A percentile compares a stretch with the other conserved stretches of the same genome.
These are phyloP conservation scores for Myxozyma monticola DNA, from an alignment of 805 yeast species.

Conservation along the genomic window DNA sequence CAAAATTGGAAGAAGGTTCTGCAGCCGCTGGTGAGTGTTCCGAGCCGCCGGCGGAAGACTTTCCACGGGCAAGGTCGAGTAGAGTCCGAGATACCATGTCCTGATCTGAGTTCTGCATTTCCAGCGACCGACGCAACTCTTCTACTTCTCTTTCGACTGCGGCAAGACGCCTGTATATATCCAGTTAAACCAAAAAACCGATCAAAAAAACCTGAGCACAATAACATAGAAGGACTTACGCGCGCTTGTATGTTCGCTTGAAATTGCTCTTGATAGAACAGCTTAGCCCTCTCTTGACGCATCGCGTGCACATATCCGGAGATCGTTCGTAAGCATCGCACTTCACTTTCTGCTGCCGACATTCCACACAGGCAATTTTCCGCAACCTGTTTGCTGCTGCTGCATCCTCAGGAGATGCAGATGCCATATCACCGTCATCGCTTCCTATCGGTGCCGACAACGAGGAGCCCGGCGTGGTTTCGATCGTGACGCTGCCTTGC, in stretches of 20 bases:
- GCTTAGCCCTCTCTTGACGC: conserved; percentile 63
- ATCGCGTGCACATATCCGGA: conserved; percentile 81
- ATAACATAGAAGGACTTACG: conserved; percentile 51
- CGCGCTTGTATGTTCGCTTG: conserved; percentile 87
- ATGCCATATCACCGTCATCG: conserved; percentile 14
- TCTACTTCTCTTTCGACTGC: conserved; percentile 71
- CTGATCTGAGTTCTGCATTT: conserved; percentile 25
- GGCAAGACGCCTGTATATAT: conserved; percentile 38
- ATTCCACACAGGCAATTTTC: conserved; percentile 85
- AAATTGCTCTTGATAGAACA: conserved; percentile 80
- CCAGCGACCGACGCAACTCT: conserved; percentile 60
- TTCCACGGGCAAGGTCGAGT: conserved; percentile 29
- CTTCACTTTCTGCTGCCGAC: conserved; percentile 90
- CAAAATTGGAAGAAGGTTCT: neutral
- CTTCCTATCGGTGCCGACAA: conserved; percentile 1
- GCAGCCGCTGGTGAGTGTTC: neutral
- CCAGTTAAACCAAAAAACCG: neutral
- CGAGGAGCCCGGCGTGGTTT: conserved; percentile 8
- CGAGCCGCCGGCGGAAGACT: neutral
- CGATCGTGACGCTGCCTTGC: neutral
- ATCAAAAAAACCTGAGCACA: no score
- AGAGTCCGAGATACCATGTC: conserved; percentile 27
- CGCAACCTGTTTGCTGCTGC: conserved; percentile 8
- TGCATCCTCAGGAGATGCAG: conserved; percentile 24
- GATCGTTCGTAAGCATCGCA: conserved; percentile 80